These are phyloP conservation scores for Tulasnella sp. DNA, from an alignment of 768 basidiomycete genomes.

Conservation along the genomic window DNA sequence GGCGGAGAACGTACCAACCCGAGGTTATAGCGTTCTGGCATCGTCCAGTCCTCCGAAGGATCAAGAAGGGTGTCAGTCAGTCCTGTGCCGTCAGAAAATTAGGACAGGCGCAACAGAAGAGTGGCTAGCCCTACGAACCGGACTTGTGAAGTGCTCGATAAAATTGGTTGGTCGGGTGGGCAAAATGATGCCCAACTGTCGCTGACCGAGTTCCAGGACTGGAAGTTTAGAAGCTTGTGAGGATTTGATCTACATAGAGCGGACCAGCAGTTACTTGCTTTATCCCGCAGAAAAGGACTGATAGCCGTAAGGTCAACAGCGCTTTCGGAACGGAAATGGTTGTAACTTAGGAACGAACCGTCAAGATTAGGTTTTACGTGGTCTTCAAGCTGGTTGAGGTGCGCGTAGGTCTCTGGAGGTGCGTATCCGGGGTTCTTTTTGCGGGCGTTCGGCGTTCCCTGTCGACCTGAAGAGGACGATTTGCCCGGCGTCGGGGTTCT, in stretches of 20 bases:
- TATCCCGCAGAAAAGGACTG: constrained; percentile 85
- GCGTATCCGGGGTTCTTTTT: too few relatives aligned
- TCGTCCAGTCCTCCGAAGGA: constrained; percentile 62
- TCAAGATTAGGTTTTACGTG: constrained; percentile 58
- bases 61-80: constrained; percentile 58
- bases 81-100: constrained; percentile 48
- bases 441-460: too few relatives aligned
- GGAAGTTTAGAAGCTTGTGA: not conserved
- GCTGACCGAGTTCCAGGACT: constrained; percentile 75
- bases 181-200: constrained; percentile 74
- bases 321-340: not conserved
- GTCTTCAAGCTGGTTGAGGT: constrained; percentile 59
- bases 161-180: constrained; percentile 80
- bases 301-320: not conserved
- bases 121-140: constrained; percentile 46
- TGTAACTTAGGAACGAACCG: constrained; percentile 49
- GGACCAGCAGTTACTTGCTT: constrained; percentile 56
- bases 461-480: too few relatives aligned
- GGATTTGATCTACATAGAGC: not conserved
- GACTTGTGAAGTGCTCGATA: constrained; percentile 73
- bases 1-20: constrained; percentile 60
- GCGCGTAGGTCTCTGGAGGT: constrained; percentile 56
- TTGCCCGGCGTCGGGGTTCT: too few relatives aligned
- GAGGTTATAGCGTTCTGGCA: constrained; percentile 61
- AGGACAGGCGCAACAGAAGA: not conserved